Conservation (phyloP, 306 rosid species). For the Vicia villosa region DNA sequence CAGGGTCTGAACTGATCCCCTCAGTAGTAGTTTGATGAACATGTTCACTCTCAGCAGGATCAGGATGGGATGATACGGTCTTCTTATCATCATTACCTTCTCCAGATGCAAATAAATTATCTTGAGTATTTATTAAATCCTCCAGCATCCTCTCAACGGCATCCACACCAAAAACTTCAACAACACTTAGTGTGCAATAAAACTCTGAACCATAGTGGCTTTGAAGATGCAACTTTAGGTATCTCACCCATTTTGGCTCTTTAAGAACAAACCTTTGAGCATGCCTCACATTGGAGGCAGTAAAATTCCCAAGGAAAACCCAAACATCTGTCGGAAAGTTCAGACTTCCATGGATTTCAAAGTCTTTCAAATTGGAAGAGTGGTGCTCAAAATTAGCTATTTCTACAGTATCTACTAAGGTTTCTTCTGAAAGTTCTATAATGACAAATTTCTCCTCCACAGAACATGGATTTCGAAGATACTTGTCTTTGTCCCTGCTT, state of each 20-base stretch:
- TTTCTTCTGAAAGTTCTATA: conserved; percentile 96
- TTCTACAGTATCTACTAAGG: conserved; percentile 80
- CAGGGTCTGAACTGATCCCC: conserved; percentile 46
- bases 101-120: conserved; percentile 43
- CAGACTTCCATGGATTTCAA: conserved; percentile 81
- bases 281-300: conserved; percentile 81
- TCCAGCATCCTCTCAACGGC: conserved; percentile 97
- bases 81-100: conserved; percentile 59
- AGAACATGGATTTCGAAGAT: conserved; percentile 96
- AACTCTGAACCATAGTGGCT: conserved; percentile 90
- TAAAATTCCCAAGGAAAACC: conserved; percentile 79
- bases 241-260: conserved; percentile 98
- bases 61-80: conserved; percentile 42
- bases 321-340: conserved; percentile 87
- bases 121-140: conserved; percentile 75
- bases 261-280: conserved; percentile 69
- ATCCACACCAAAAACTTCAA: conserved; percentile 91
- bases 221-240: conserved; percentile 78
- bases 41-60: conserved; percentile 52
- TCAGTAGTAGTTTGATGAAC: conserved; percentile 30
- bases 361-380: conserved; percentile 82
- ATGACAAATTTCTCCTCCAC: conserved; percentile 77
- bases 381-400: conserved; percentile 93
- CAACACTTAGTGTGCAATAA: conserved; percentile 81
- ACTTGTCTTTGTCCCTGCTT: conserved; percentile 83